Conservation (phyloP, 495 filamentous ascomycete genomes). For the Penicillium egyptiacum region DNA sequence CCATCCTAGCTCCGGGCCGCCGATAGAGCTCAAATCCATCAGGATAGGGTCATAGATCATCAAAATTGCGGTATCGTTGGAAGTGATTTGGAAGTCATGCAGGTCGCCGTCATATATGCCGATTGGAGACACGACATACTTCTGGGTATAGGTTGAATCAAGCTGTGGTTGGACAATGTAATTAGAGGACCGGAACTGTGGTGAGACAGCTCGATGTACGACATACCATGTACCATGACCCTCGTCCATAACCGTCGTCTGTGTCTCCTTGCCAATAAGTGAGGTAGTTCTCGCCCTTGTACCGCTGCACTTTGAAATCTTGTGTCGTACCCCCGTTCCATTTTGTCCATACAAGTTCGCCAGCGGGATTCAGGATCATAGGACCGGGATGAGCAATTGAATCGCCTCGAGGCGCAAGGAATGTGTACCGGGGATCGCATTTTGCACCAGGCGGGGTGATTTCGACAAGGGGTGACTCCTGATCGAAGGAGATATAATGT, state of each 20-base stretch:
- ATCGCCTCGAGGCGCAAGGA: slow-evolving; percentile 46
- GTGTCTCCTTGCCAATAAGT: slow-evolving; percentile 57
- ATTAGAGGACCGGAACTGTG: slow-evolving; percentile 1
- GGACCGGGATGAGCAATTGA: slow-evolving; percentile 43
- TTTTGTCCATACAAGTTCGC: slow-evolving; percentile 48
- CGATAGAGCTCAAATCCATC: slow-evolving; percentile 46
- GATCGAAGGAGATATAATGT: slow-evolving; percentile 34
- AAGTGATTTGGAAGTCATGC: slow-evolving; percentile 49
- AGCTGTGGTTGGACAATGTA: slow-evolving; percentile 30
- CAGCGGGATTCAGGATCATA: slow-evolving; percentile 47
- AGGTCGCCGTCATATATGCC: slow-evolving; percentile 36
- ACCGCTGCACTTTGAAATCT: slow-evolving; percentile 48
- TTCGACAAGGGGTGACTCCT: slow-evolving; percentile 36
- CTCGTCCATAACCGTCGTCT: slow-evolving; percentile 48
- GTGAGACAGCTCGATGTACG: background rate
- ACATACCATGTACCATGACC: slow-evolving; percentile 54
- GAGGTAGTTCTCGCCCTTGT: slow-evolving; percentile 46
- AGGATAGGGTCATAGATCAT: slow-evolving; percentile 50
- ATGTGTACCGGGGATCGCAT: slow-evolving; percentile 45
- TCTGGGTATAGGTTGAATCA: slow-evolving; percentile 46
- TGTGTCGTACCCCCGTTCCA: slow-evolving; percentile 43
- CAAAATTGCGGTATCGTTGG: slow-evolving; percentile 51
- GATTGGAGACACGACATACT: slow-evolving; percentile 38
- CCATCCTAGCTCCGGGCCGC: slow-evolving; percentile 46
- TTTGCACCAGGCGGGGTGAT: slow-evolving; percentile 30